Conservation (phyloP, 805 yeast species). For the Candida broadrunensis region DNA sequence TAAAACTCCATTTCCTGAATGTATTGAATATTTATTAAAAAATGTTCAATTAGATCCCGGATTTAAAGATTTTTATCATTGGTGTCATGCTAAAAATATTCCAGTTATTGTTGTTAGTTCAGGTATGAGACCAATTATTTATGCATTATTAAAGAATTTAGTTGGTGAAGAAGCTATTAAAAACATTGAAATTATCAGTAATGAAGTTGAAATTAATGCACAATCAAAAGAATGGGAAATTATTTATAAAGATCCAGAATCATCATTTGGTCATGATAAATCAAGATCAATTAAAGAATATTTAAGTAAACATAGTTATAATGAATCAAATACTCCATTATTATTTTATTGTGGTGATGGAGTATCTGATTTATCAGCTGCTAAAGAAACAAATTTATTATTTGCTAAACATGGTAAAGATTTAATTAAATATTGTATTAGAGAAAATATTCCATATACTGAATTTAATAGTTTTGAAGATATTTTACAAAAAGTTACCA, state of each 20-base stretch:
- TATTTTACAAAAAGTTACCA: constrained; percentile 60
- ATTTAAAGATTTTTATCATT: constrained; percentile 73
- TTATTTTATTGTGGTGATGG: constrained; percentile 98
- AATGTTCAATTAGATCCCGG: constrained; percentile 85
- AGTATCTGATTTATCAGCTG: constrained; percentile 91
- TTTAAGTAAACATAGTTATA: constrained; percentile 26
- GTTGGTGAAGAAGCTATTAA: constrained; percentile 75
- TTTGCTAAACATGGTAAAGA: constrained; percentile 95
- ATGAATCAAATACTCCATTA: constrained; percentile 44
- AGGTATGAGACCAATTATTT: constrained; percentile 92
- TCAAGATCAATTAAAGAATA: constrained; percentile 68
- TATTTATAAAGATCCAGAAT: constrained; percentile 72
- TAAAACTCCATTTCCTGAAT: constrained; percentile 72
- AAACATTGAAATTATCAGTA: constrained; percentile 77
- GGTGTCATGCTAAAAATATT: constrained; percentile 68
- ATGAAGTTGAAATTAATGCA: constrained; percentile 58
- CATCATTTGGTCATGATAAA: constrained; percentile 94
- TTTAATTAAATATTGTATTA: constrained; percentile 76
- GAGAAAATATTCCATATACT: constrained; percentile 78
- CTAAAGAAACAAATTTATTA: constrained; percentile 87
- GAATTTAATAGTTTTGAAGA: constrained; percentile 78
- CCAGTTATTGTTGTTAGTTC: constrained; percentile 87
- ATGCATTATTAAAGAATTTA: constrained; percentile 67
- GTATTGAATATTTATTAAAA: constrained; percentile 65
- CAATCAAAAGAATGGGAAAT: constrained; percentile 75